Conservation (phyloP, 2,329 filamentous ascomycete species). For the Colletotrichum liriopes region DNA sequence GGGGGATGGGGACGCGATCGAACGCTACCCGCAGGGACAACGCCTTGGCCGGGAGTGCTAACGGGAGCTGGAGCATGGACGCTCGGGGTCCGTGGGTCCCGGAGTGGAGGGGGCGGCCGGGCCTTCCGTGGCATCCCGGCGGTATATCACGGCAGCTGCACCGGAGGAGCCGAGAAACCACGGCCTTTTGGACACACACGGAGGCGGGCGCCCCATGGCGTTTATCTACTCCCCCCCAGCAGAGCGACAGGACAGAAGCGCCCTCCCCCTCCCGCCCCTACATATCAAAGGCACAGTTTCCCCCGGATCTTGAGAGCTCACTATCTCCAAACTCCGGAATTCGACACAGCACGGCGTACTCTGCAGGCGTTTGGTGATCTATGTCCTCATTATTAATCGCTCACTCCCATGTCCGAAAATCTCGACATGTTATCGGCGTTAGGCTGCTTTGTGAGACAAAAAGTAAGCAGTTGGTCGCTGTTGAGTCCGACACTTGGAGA, state of each 20-base stretch:
- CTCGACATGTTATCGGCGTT: neutral
- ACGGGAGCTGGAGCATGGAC: neutral
- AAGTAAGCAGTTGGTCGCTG: neutral
- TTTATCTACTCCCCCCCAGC: neutral
- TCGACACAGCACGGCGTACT: neutral
- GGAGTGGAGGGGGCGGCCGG: neutral
- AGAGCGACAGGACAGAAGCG: neutral
- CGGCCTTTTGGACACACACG: neutral
- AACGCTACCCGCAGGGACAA: neutral
- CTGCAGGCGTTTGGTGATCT: neutral
- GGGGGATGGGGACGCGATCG: neutral
- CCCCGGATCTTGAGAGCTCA: neutral
- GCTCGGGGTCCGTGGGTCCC: neutral
- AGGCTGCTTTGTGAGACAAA: neutral
- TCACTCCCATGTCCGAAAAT: neutral
- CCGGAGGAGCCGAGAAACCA: neutral
- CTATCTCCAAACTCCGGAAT: constrained; percentile 14
- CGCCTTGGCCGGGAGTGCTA: neutral
- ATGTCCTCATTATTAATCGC: neutral
- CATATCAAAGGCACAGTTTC: too few species aligned
- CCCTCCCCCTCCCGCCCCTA: neutral
- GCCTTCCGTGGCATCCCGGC: neutral
- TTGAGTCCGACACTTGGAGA: neutral
- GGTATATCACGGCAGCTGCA: neutral
- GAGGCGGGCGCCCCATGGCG: too few species aligned